Percentiles rank a stretch among this genome's conserved stretches.
These are phyloP conservation scores for Acacia melanoxylon DNA, from an alignment of 306 rosid genomes.

Conservation along the genomic window DNA sequence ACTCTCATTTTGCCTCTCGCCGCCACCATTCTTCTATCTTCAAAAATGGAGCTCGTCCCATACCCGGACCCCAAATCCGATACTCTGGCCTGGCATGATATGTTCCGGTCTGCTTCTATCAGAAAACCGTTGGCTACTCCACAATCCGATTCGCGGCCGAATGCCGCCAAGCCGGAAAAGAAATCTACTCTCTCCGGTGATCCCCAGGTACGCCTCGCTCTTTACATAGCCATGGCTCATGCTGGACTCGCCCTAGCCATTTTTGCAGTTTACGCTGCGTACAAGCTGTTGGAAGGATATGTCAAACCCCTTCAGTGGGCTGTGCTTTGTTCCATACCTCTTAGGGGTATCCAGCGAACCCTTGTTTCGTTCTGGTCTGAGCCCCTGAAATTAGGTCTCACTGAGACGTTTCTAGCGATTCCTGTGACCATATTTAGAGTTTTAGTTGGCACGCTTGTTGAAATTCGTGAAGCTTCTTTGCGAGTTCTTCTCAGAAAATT, in stretches of 20 bases:
- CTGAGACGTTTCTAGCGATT: slow-evolving; percentile 75
- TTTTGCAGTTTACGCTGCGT: slow-evolving; percentile 57
- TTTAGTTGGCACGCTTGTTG: slow-evolving; percentile 74
- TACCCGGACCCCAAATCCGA: slow-evolving; percentile 54
- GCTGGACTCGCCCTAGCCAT: slow-evolving; percentile 78
- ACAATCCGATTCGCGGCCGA: neutral
- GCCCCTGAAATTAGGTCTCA: slow-evolving; percentile 68
- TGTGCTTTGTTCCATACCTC: slow-evolving; percentile 82
- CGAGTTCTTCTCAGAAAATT: slow-evolving; percentile 55
- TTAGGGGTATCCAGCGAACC: slow-evolving; percentile 72
- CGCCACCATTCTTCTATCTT: neutral
- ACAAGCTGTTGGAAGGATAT: slow-evolving; percentile 69
- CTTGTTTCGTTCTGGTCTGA: slow-evolving; percentile 74
- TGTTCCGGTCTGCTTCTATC: slow-evolving; percentile 84
- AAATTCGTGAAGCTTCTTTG: slow-evolving; percentile 55
- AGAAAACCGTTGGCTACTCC: slow-evolving; percentile 47
- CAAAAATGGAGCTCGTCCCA: slow-evolving; percentile 67
- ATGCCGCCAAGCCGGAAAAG: slow-evolving; percentile 36
- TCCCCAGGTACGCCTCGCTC: slow-evolving; percentile 81
- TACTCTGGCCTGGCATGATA: slow-evolving; percentile 84
- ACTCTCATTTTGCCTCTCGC: neutral
- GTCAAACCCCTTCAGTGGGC: slow-evolving; percentile 89
- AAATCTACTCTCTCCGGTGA: slow-evolving; percentile 56
- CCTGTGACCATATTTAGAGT: slow-evolving; percentile 73
- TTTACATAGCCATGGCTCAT: slow-evolving; percentile 92